Evolutionary conservation across 73 alveolate species (phyloP).

Genomic region (Blepharisma stoltei): DNA sequence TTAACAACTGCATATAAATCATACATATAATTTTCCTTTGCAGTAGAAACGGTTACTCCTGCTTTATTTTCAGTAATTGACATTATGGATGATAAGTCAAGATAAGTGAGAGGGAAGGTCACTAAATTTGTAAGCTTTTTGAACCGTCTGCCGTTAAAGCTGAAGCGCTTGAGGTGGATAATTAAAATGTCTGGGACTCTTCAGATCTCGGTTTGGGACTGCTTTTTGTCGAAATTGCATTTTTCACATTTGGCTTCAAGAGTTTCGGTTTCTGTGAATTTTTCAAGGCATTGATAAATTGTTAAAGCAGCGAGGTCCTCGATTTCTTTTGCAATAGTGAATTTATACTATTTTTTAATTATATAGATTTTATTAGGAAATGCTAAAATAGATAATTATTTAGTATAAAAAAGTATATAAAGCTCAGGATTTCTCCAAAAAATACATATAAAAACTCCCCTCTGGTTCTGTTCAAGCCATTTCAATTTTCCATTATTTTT

Average conservation of each 20-base stretch:
- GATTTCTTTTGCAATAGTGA: neutral
- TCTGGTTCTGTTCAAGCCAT: neutral
- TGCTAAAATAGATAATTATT: too few relatives aligned
- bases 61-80: neutral
- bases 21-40: constrained; percentile 22
- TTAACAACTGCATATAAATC: constrained; percentile 31
- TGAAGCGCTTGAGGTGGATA: constrained; percentile 23
- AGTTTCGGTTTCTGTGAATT: constrained; percentile 16
- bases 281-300: constrained; percentile 5
- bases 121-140: constrained; percentile 22
- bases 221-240: neutral
- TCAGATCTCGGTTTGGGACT: constrained; percentile 10
- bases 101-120: constrained; percentile 4
- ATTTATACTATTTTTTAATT: too few relatives aligned
- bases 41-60: neutral
- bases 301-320: neutral
- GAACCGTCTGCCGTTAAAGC: neutral
- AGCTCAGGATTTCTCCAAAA: neutral
- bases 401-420: too few relatives aligned
- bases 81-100: constrained; percentile 9
- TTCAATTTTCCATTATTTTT: neutral
- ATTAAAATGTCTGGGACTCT: constrained; percentile 30
- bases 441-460: neutral
- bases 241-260: constrained; percentile 23
- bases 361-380: neutral